Evolutionary conservation across 2,329 filamentous ascomycete species (phyloP), one percentile per base, ranked within the genome.

Genomic region (Diplodia sapinea): DNA sequence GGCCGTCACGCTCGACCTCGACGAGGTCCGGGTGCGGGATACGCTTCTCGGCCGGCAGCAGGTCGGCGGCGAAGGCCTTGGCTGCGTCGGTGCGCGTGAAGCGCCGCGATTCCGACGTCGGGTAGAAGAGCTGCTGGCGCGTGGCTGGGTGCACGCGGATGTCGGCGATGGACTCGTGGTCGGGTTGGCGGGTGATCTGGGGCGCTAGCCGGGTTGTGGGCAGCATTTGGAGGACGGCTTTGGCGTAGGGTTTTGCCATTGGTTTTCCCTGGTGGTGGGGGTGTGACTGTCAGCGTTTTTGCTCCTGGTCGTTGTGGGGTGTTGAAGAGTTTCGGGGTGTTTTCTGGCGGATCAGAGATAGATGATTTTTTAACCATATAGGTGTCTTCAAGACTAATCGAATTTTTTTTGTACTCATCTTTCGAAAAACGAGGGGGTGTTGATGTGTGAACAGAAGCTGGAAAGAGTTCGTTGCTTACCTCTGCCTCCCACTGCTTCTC

Each of bases 351-450:
- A 73, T 92, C 90, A 92, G 90, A 90, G 87, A 90, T 86, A 85
- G 87, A 83, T 83, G 87, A 3, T n/a, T 26, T 86, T 90, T 84
- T 94, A 94, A 97, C 92, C 92, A 95, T 89, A 85, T 52, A 88
- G 79, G 83, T 80, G 94, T 98, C 94, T 97, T 97, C 86, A 96
- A 97, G 94, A 98, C 94, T 97, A 97, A 98, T 97, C 94, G 94
- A 83, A 91, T 87, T 88, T 89, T 88, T 86, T 83, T 61, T 29
- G 74, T 87, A 84, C 86, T 92, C 89, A 91, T 91, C 89, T 90
- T 83, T 70, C 71, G 72, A 75, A 67, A 51, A 12, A 20, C 15
- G 20, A 52, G 31, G 31, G 17, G 40, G 29, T 23, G 38, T 29
- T 23, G 47, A 23, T 13, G 40, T 20, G 40, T 31, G 4, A 20